phyloP scores from a whole-genome alignment of 257 asterid species.

The Solanum gandarillasii region DNA sequence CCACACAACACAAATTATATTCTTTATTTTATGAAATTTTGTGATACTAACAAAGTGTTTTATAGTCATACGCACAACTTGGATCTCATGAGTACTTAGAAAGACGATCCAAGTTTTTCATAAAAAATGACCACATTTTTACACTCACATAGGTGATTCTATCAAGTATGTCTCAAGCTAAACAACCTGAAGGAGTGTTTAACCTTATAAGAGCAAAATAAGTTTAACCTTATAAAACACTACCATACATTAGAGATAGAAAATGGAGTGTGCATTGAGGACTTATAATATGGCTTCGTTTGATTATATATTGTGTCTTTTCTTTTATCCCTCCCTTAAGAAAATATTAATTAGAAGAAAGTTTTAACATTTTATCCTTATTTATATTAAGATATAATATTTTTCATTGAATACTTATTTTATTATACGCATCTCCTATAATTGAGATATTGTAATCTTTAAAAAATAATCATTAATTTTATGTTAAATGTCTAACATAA shows the following conservation, averaged over 20 bases:
- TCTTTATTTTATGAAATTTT: not conserved
- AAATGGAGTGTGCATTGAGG: not conserved
- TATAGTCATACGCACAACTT: not conserved
- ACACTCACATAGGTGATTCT: not conserved
- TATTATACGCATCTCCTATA: not conserved
- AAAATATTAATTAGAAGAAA: too few relatives aligned
- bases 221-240: not conserved
- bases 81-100: not conserved
- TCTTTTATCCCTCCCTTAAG: not conserved
- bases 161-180: not conserved
- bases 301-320: not conserved
- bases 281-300: not conserved
- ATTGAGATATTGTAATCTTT: not conserved
- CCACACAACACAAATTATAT: not conserved
- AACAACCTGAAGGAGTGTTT: not conserved
- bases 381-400: too few relatives aligned
- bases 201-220: not conserved
- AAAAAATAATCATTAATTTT: too few relatives aligned
- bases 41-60: not conserved
- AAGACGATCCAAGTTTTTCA: not conserved
- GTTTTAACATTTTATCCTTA: not conserved
- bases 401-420: too few relatives aligned
- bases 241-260: not conserved
- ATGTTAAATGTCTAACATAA: too few relatives aligned
- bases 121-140: too few relatives aligned